Evolutionary conservation across 352 stramenopile genomes (phyloP), one percentile per base, ranked within the genome.

Genomic region (Sclerospora graminicola): DNA sequence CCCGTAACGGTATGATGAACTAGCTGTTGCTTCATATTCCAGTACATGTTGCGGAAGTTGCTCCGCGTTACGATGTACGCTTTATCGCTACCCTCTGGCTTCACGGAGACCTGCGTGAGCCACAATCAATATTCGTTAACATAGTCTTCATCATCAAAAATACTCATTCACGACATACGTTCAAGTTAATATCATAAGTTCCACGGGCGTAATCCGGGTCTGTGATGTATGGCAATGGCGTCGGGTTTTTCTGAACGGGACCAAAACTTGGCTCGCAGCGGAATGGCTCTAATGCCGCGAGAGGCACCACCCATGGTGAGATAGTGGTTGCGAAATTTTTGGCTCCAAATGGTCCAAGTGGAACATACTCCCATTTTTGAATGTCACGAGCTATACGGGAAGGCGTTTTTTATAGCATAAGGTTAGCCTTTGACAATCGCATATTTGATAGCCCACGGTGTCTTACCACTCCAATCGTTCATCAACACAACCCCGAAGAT

Each of bases 301-400:
- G 68, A 8, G 94, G 92, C 40, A 98, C 89, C 20, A 98, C 87
- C 94, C 94, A 98, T 23, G 94, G 92, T 33, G 82, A 97, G 54
- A 98, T 97, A 4, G 92, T 97, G 5, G 94, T 98, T 2, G 78
- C 88, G 64, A 98, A 98, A 62, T 98, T 98, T 68, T 98, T 98
- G 51, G 88, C 77, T 31, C 84, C 92, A 58, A 98, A 98, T 5
- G 95, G 94, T 19, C 95, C 95, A 7, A 98, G 73, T 18, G 95
- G 95, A 28, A 98, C 89, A 63, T 98, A 98, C 69, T 98, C 94
- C 88, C 89, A 98, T 64, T 96, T 97, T 69, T 97, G 85, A 56
- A 96, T 85, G 41, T 95, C 77, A 23, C 82, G 79, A 37, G 77
- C 78, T 86, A 41, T 35, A 19, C 11, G 23, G 19, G 18, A n/a